These are phyloP conservation scores for Conidiobolus incongruus DNA, from an alignment of 371 early-diverging fungal species.

Conservation along the genomic window DNA sequence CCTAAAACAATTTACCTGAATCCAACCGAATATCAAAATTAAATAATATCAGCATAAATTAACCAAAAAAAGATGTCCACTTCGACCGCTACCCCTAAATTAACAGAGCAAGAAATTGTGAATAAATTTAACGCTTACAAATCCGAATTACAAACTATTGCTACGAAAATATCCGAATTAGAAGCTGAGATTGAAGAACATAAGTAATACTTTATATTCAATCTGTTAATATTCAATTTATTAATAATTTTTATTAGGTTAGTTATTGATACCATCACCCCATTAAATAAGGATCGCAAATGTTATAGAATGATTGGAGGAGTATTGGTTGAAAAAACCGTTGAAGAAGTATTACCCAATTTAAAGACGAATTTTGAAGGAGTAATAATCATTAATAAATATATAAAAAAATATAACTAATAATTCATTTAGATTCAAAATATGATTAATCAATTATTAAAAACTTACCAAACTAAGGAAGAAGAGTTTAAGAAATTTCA, in stretches of 20 bases:
- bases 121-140: constrained; percentile 57
- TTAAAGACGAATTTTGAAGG: constrained; percentile 70
- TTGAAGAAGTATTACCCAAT: constrained; percentile 77
- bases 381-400: constrained; percentile 13
- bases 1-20: no score
- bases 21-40: no score
- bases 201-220: constrained; percentile 23
- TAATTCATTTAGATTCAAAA: constrained; percentile 27
- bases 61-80: no score
- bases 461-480: constrained; percentile 70
- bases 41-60: no score
- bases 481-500: constrained; percentile 69
- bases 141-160: constrained; percentile 60
- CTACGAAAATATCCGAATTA: constrained; percentile 80
- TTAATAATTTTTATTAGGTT: constrained; percentile 21
- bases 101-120: constrained; percentile 34
- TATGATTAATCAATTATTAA: constrained; percentile 47
- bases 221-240: not conserved
- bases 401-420: not conserved
- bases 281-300: constrained; percentile 60
- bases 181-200: constrained; percentile 90
- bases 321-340: constrained; percentile 78
- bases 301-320: constrained; percentile 86
- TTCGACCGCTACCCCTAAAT: not conserved
- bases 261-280: constrained; percentile 78